Conservation (phyloP, 371 early-diverging fungal genomes). For the Circinella minor region DNA sequence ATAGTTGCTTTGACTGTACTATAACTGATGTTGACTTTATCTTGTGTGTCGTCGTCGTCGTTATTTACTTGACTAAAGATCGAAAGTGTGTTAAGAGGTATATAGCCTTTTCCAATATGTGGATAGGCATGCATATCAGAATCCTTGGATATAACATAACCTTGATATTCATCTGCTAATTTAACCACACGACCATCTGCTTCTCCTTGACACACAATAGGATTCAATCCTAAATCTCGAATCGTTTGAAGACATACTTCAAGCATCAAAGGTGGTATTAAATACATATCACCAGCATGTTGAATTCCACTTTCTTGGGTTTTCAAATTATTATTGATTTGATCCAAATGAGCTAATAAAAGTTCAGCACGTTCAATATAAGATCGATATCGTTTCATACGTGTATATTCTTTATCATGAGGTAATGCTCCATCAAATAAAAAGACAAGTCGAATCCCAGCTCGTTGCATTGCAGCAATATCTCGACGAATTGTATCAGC, state of each 20-base stretch:
- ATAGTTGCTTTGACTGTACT: constrained; percentile 37
- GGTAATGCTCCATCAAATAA: constrained; percentile 66
- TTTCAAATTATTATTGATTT: constrained; percentile 31
- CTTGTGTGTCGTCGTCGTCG: not conserved
- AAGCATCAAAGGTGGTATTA: constrained; percentile 59
- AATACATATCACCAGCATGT: constrained; percentile 41
- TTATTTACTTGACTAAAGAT: constrained; percentile 18
- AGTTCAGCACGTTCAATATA: constrained; percentile 44
- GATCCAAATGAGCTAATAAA: constrained; percentile 22
- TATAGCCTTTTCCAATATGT: constrained; percentile 55
- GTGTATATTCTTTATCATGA: constrained; percentile 51
- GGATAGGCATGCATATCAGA: constrained; percentile 65
- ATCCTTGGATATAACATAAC: constrained; percentile 61
- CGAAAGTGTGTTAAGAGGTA: constrained; percentile 51
- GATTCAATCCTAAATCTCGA: constrained; percentile 30
- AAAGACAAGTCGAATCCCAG: constrained; percentile 47
- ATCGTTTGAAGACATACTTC: constrained; percentile 57
- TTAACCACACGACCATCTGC: constrained; percentile 58
- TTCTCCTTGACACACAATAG: constrained; percentile 53
- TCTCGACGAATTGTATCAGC: constrained; percentile 37
- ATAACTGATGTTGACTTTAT: constrained; percentile 7
- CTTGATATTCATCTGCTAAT: constrained; percentile 45
- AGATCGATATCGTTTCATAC: constrained; percentile 53
- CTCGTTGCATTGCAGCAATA: constrained; percentile 29
- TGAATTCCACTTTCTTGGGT: constrained; percentile 19